Base-by-base conservation (phyloP, 2,329 filamentous ascomycete genomes). In the Pestalotiopsis sp. region DNA sequence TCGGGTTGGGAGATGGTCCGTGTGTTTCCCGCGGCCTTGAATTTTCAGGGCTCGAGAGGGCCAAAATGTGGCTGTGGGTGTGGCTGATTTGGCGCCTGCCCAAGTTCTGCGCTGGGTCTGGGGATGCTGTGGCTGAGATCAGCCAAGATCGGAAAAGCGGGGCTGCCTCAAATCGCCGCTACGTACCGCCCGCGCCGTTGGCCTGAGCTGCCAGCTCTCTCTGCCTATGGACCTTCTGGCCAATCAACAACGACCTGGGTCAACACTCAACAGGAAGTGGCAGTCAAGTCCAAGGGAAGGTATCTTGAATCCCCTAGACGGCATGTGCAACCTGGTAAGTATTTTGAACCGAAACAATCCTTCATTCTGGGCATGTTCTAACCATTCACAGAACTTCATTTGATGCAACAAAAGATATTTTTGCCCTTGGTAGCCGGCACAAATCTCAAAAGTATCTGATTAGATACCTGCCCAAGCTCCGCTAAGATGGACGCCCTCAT, bases 401-500 rank as follows among this genome's bases (percentile, higher is more conserved):
- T 59, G 20, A 59, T 3, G 20, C 20, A 27, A 14, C 31, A n/a
- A 36, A 36, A n/a, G 17, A 23, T n/a, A 59, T 23, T n/a, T 59
- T 27, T 36, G 57, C 57, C 7, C 11, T 14, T n/a, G 45, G 5
- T 3, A 52, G 17, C 45, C 17, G 14, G 45, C 45, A 52, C 17
- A 52, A 52, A 52, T 20, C 17, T 52, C n/a, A n/a, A 5, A 11
- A 49, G 11, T 36, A 38, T 14, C 58, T 17, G 14, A 27, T 36
- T 12, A 39, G 27, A 13, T 27, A n/a, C 36, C 31, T 58, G 41
- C 52, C 52, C 65, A 41, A 5, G 13, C 31, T 61, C 27, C 52
- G 13, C 52, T 14, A 80, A 72, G 67, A 95, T 97, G 94, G 90
- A 95, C 76, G 82, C 85, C 66, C 83, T 96, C 65, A 92, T 97